phyloP scores from a whole-genome alignment of 805 yeast genomes.

The Kuraishia floccosa region DNA sequence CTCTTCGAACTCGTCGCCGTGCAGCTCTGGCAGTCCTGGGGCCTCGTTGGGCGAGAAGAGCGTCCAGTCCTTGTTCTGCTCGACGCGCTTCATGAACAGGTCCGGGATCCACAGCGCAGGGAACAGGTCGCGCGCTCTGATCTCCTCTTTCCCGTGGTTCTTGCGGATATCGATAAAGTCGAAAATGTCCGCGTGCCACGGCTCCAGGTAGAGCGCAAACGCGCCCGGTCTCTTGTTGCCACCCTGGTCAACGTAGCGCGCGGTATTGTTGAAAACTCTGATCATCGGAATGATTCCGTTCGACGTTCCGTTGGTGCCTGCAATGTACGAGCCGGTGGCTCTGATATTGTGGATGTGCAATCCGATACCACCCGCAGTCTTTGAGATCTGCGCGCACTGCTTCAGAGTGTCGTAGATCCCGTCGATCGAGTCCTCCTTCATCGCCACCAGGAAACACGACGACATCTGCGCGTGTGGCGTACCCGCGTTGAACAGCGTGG shows the following conservation, averaged over 20 bases:
- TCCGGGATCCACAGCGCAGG: conserved; percentile 57
- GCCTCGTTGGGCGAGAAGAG: conserved; percentile 50
- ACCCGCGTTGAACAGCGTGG: conserved; percentile 52
- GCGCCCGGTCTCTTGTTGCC: conserved; percentile 61
- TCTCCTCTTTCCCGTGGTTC: conserved; percentile 55
- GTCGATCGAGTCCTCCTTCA: conserved; percentile 53
- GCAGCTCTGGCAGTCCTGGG: conserved; percentile 41
- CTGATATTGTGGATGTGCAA: conserved; percentile 50
- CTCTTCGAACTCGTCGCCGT: conserved; percentile 44
- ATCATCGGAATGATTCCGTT: conserved; percentile 55
- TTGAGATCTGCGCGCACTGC: conserved; percentile 50
- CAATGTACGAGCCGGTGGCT: conserved; percentile 48
- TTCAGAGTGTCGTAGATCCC: conserved; percentile 52
- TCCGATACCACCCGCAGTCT: conserved; percentile 56
- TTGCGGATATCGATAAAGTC: conserved; percentile 49
- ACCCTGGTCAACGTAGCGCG: conserved; percentile 55
- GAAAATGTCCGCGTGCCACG: conserved; percentile 53
- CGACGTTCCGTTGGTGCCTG: conserved; percentile 54
- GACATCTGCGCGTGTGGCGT: conserved; percentile 51
- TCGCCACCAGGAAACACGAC: conserved; percentile 51
- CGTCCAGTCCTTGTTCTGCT: conserved; percentile 44
- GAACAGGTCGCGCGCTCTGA: conserved; percentile 51
- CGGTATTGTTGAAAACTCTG: conserved; percentile 51
- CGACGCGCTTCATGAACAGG: conserved; percentile 50
- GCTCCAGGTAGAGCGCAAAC: conserved; percentile 47